Evolutionary conservation across 768 basidiomycete species (phyloP).

Genomic region (Fomitopsis serialis): DNA sequence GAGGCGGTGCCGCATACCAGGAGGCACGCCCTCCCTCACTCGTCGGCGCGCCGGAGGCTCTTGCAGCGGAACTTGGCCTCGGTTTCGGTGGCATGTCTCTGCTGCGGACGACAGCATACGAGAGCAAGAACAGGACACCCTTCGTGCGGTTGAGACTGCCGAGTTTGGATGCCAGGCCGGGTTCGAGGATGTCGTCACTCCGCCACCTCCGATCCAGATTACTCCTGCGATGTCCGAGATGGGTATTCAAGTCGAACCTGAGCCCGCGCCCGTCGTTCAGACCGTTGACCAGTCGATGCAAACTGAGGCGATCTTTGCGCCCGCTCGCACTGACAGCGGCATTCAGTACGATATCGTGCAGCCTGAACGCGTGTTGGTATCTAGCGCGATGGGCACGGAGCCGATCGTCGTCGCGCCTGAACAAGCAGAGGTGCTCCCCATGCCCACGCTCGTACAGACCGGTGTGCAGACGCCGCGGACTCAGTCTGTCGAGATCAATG

Average conservation of each 20-base stretch:
- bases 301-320: slow-evolving; percentile 21
- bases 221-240: slow-evolving; percentile 26
- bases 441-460: slow-evolving; percentile 22
- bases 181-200: slow-evolving; percentile 31
- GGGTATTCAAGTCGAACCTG: slow-evolving; percentile 29
- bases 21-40: slow-evolving; percentile 67
- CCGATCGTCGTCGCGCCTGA: slow-evolving; percentile 20
- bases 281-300: slow-evolving; percentile 26
- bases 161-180: slow-evolving; percentile 71
- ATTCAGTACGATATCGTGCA: slow-evolving; percentile 39
- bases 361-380: slow-evolving; percentile 2
- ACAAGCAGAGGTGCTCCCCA: slow-evolving; percentile 7
- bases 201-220: slow-evolving; percentile 20
- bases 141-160: slow-evolving; percentile 36
- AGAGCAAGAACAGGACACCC: slow-evolving; percentile 28
- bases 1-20: slow-evolving; percentile 67
- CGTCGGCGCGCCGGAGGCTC: slow-evolving; percentile 66
- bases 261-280: slow-evolving; percentile 12
- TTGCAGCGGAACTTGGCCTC: slow-evolving; percentile 50
- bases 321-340: slow-evolving; percentile 39
- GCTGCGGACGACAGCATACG: slow-evolving; percentile 33
- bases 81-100: slow-evolving; percentile 31
- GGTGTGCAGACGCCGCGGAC: slow-evolving; percentile 34
- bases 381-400: slow-evolving; percentile 27
- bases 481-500: slow-evolving; percentile 27